phyloP scores from a whole-genome alignment of 2,329 filamentous ascomycete genomes.

The Dactylonectria estremocensis region DNA sequence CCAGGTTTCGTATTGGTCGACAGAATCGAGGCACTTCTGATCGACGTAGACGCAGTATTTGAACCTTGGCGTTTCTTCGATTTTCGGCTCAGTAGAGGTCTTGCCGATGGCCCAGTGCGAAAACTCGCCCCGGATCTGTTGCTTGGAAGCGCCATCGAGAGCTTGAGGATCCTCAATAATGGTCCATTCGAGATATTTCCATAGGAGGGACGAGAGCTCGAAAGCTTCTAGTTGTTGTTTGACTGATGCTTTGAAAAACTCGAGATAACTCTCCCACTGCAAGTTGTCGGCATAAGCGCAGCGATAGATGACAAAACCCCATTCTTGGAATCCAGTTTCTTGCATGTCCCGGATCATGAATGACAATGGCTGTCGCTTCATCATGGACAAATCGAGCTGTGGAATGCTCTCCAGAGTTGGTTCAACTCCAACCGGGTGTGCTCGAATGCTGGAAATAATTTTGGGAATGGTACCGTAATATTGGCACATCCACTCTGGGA shows the following conservation, averaged over 20 bases:
- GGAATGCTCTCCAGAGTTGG: slow-evolving; percentile 33
- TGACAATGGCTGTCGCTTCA: neutral
- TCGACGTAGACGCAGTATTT: slow-evolving; percentile 1
- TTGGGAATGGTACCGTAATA: no score
- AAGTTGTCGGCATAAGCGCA: slow-evolving; percentile 8
- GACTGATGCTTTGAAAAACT: slow-evolving; percentile 30
- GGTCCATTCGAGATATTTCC: slow-evolving; percentile 20
- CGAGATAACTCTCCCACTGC: slow-evolving; percentile 31
- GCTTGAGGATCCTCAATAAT: slow-evolving; percentile 17
- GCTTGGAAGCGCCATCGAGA: slow-evolving; percentile 17
- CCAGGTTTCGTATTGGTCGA: neutral
- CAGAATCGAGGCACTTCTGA: neutral
- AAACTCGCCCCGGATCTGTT: slow-evolving; percentile 12
- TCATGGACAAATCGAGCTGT: neutral
- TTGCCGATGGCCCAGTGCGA: slow-evolving; percentile 9
- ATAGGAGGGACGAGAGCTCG: slow-evolving; percentile 7
- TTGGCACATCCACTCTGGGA: no score
- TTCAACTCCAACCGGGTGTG: neutral
- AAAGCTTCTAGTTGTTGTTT: neutral
- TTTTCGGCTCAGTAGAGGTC: neutral
- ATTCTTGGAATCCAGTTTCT: slow-evolving; percentile 7
- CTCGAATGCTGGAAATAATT: slow-evolving; percentile 10
- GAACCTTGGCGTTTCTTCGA: neutral
- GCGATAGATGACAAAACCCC: slow-evolving; percentile 24
- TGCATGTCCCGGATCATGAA: slow-evolving; percentile 15